Conservation (phyloP, 106 monocot species). For the Dioscorea dumetorum region DNA sequence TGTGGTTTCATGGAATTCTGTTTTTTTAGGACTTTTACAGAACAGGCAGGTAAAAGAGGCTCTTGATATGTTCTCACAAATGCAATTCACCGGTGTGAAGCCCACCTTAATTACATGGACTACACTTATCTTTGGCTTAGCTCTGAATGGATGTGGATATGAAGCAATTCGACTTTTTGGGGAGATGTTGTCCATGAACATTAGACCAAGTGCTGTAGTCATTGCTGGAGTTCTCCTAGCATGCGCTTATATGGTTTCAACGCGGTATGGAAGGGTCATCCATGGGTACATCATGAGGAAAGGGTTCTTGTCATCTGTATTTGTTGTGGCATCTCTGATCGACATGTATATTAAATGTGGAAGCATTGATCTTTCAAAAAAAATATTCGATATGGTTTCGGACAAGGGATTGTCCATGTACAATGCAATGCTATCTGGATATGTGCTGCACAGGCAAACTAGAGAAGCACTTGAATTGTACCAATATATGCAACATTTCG, state of each 20-base stretch:
- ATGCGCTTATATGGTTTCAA: constrained; percentile 11
- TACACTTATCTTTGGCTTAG: constrained; percentile 27
- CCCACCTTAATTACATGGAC: constrained; percentile 37
- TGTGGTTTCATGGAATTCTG: constrained; percentile 45
- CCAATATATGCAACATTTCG: constrained; percentile 10
- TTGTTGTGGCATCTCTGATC: constrained; percentile 17
- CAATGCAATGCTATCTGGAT: constrained; percentile 30
- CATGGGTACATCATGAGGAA: constrained; percentile 29
- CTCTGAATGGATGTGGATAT: constrained; percentile 23
- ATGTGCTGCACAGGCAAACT: constrained; percentile 15
- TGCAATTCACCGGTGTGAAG: constrained; percentile 20
- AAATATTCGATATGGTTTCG: constrained; percentile 11
- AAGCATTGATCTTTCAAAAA: constrained; percentile 13
- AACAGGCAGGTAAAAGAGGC: constrained; percentile 38
- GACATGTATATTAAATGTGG: constrained; percentile 48
- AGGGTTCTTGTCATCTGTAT: constrained; percentile 13
- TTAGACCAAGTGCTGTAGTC: constrained; percentile 19
- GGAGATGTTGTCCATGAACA: constrained; percentile 19
- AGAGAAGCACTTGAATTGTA: constrained; percentile 16
- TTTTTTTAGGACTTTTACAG: constrained; percentile 24
- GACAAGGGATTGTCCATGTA: constrained; percentile 14
- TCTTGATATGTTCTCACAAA: constrained; percentile 24
- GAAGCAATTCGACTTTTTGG: constrained; percentile 30
- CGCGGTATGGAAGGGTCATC: constrained; percentile 16
- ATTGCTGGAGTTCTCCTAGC: constrained; percentile 23